A percentile compares a stretch with the other conserved stretches of the same genome.
Conservation (phyloP, 768 basidiomycete genomes). For the Ramaria sp. region DNA sequence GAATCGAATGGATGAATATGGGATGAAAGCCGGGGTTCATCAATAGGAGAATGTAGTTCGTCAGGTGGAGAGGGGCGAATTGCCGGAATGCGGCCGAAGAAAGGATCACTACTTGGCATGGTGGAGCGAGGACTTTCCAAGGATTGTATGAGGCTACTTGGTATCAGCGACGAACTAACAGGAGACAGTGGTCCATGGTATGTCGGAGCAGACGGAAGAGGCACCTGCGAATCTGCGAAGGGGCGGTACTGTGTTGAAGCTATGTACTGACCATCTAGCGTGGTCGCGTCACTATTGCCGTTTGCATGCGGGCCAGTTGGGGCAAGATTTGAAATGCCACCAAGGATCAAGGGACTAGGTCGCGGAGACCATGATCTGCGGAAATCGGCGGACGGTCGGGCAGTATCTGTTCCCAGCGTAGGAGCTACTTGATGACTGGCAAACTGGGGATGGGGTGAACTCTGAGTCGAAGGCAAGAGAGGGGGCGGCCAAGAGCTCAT, state of each 20-base stretch:
- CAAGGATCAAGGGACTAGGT: conserved; percentile 34
- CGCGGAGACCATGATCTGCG: conserved; percentile 34
- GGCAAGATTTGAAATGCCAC: conserved; percentile 1
- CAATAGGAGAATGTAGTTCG: not conserved
- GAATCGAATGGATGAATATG: not conserved
- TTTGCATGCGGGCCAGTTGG: not conserved
- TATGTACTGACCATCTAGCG: conserved; percentile 3
- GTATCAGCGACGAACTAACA: conserved; percentile 40
- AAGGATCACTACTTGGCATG: not conserved
- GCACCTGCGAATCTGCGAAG: not conserved
- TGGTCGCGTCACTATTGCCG: conserved; percentile 6
- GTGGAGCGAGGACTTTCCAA: conserved; percentile 24
- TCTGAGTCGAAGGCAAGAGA: conserved; percentile 14
- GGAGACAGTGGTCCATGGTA: conserved; percentile 26
- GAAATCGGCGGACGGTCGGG: not conserved
- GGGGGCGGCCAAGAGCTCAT: conserved; percentile 20
- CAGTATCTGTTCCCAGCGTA: not conserved
- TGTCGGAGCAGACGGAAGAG: conserved; percentile 12
- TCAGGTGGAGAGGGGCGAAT: not conserved
- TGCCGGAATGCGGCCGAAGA: not conserved
- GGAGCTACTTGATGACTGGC: not conserved
- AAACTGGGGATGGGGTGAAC: not conserved
- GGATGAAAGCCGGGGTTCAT: not conserved
- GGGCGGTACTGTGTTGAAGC: conserved; percentile 1
- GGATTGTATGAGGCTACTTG: conserved; percentile 45